Evolutionary conservation across 768 basidiomycete species (phyloP).

Genomic region (Suillus placidus): DNA sequence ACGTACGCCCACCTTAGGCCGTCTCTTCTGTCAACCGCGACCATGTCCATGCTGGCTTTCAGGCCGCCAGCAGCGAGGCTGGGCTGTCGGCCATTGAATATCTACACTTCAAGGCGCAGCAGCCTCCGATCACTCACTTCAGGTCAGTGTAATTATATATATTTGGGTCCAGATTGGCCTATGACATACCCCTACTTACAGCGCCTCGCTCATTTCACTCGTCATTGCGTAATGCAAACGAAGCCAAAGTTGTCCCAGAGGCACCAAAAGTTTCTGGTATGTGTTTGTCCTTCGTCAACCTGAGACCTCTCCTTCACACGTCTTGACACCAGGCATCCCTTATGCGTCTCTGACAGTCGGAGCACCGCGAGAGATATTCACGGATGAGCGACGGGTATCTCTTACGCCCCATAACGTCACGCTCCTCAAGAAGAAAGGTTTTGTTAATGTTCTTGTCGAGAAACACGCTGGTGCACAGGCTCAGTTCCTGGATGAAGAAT

Average conservation of each 20-base stretch:
- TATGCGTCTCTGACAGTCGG: slow-evolving; percentile 78
- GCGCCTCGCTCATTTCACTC: slow-evolving; percentile 35
- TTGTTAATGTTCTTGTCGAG: slow-evolving; percentile 72
- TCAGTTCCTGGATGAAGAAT: slow-evolving; percentile 82
- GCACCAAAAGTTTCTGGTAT: slow-evolving; percentile 30
- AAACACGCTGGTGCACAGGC: slow-evolving; percentile 68
- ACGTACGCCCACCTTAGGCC: slow-evolving; percentile 15
- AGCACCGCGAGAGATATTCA: slow-evolving; percentile 75
- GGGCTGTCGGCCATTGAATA: slow-evolving; percentile 24
- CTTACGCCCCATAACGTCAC: slow-evolving; percentile 80
- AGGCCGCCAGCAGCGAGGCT: slow-evolving; percentile 29
- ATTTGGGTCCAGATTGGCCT: background rate
- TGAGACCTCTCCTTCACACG: background rate
- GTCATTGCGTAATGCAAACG: slow-evolving; percentile 30
- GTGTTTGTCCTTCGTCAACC: slow-evolving; percentile 7
- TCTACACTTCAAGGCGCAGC: slow-evolving; percentile 16
- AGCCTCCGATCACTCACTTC: slow-evolving; percentile 24
- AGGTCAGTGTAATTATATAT: slow-evolving; percentile 20
- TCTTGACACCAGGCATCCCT: slow-evolving; percentile 47
- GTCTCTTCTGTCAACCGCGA: slow-evolving; percentile 25
- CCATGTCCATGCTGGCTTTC: slow-evolving; percentile 35
- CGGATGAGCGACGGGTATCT: slow-evolving; percentile 78
- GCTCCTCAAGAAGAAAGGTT: slow-evolving; percentile 81
- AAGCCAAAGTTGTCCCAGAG: slow-evolving; percentile 16
- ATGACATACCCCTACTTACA: slow-evolving; percentile 13